Evolutionary conservation across 73 alveolate species (phyloP), one percentile per base, ranked within the genome.

Genomic region (Symbiodinium natans): DNA sequence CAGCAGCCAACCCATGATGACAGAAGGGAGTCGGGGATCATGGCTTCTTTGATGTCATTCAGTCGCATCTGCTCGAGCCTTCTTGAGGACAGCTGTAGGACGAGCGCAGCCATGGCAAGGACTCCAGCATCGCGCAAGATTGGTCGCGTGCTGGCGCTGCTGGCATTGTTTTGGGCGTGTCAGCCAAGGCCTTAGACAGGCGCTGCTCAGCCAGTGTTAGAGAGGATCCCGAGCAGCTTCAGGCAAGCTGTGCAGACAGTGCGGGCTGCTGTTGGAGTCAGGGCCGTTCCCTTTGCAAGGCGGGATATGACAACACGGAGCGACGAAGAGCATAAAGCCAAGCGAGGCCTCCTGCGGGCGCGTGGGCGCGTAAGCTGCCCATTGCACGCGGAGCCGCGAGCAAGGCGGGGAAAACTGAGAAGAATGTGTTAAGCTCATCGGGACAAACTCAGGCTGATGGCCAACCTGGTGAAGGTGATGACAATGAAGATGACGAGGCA

Each of bases 71-170:
- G 80, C 80, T 63, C 80, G 80, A 63, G 80, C 80, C 80, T 2
- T 63, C 80, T 63, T 63, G 80, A 63, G 80, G 80, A 63, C 80
- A 63, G 80, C 80, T 63, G 31, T 63, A 63, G 80, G 80, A 63
- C 80, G 80, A 63, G 80, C 34, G 80, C 80, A 63, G 80, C 80
- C 80, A 29, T 63, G 80, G 80, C 80, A 63, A 63, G 80, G 80
- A 63, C 80, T 63, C 80, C 80, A 63, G 80, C 80, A 27, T 63
- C 80, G 80, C 80, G 80, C 80, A 63, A 63, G 80, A 63, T 63
- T 63, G 80, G 80, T 63, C 80, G 80, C 80, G 80, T 63, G 38
- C 80, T 63, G 80, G 80, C 80, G 80, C 80, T 63, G 80, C 80
- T 63, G 80, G 80, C 80, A 63, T 63, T 63, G 80, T 29, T 63